Conservation (phyloP, 495 filamentous ascomycete species). For the Cairneyella variabilis region DNA sequence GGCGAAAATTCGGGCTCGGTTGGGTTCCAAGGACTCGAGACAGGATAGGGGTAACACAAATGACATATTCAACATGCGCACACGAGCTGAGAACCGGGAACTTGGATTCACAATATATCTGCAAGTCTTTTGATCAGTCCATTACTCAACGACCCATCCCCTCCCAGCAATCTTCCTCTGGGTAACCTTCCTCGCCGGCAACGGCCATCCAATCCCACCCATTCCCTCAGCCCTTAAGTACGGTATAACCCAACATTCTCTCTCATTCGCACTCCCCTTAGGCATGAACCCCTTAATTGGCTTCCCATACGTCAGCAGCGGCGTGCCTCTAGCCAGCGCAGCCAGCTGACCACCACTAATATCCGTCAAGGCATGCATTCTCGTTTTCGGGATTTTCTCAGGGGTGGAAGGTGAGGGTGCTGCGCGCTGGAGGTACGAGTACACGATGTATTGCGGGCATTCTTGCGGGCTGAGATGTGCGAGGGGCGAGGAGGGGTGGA, state of each 20-base stretch:
- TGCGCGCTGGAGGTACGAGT: slow-evolving; percentile 75
- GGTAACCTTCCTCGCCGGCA: slow-evolving; percentile 76
- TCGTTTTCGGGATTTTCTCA: slow-evolving; percentile 62
- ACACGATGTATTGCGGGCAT: slow-evolving; percentile 80
- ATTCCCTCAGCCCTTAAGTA: slow-evolving; percentile 60
- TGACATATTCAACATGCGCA: too few species aligned
- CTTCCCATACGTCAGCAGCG: slow-evolving; percentile 81
- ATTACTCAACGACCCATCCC: slow-evolving; percentile 74
- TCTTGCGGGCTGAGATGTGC: slow-evolving; percentile 65
- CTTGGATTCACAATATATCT: too few species aligned
- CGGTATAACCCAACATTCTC: slow-evolving; percentile 81
- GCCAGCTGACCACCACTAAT: slow-evolving; percentile 73
- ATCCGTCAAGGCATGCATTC: slow-evolving; percentile 84
- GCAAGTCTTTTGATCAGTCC: too few species aligned
- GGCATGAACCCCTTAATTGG: slow-evolving; percentile 74
- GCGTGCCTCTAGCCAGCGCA: slow-evolving; percentile 77
- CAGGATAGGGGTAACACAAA: too few species aligned
- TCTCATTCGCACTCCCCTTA: slow-evolving; percentile 46
- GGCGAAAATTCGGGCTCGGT: too few species aligned
- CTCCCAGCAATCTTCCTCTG: slow-evolving; percentile 68
- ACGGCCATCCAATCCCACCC: slow-evolving; percentile 72
- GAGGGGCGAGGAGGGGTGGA: slow-evolving; percentile 65
- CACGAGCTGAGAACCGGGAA: too few species aligned
- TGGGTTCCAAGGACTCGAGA: too few species aligned
- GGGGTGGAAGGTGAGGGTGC: slow-evolving; percentile 42